These are phyloP conservation scores for Arthrocladium fulminans DNA, from an alignment of 2,329 filamentous ascomycete genomes.

Conservation along the genomic window DNA sequence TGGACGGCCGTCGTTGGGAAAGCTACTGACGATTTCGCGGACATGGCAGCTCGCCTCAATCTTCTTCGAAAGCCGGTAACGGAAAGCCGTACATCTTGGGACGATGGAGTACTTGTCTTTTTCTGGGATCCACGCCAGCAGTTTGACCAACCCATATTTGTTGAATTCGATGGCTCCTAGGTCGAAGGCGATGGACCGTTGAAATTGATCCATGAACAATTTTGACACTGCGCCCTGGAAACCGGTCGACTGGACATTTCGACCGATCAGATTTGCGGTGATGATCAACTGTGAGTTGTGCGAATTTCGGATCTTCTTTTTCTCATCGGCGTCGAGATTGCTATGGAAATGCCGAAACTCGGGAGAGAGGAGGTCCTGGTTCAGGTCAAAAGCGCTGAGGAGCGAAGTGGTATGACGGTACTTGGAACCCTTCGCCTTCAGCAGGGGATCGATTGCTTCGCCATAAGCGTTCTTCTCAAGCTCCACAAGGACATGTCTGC, in stretches of 20 bases:
- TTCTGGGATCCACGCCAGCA: conserved; percentile 63
- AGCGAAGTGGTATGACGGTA: conserved; percentile 46
- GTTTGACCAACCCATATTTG: conserved; percentile 66
- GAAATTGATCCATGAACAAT: conserved; percentile 51
- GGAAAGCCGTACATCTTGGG: conserved; percentile 48
- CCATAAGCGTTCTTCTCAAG: conserved; percentile 52
- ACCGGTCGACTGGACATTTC: conserved; percentile 39
- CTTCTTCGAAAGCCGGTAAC: conserved; percentile 29
- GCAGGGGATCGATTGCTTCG: conserved; percentile 52
- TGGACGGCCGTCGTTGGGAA: background rate
- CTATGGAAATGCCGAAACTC: background rate
- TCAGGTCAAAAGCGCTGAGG: conserved; percentile 33
- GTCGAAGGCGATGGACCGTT: conserved; percentile 46
- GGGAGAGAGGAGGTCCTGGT: conserved; percentile 41
- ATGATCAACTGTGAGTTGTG: conserved; percentile 68
- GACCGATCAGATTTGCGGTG: conserved; percentile 51
- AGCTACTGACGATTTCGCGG: conserved; percentile 14
- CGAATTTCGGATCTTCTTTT: conserved; percentile 33
- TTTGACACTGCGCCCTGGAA: conserved; percentile 46
- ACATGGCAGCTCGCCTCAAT: conserved; percentile 16
- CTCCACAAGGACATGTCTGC: conserved; percentile 77
- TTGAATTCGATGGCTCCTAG: conserved; percentile 52
- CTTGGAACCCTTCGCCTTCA: conserved; percentile 27
- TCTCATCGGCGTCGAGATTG: conserved; percentile 22
- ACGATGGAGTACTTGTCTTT: conserved; percentile 52